Conservation (phyloP, 1,284 basidiomycete genomes). For the Microbotryum silenes-acaulis region DNA sequence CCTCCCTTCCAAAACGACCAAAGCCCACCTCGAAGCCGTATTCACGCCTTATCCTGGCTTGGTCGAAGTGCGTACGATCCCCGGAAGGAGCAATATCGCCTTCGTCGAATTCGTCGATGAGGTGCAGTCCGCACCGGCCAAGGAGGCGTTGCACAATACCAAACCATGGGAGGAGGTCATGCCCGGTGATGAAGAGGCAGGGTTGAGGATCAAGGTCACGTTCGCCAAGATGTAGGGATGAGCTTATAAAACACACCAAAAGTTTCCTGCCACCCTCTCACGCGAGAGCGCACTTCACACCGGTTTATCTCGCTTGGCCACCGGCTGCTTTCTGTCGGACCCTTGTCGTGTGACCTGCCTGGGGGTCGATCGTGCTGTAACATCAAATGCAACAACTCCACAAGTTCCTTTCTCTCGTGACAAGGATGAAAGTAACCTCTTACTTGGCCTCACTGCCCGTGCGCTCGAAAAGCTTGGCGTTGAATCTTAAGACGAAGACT, state of each 20-base stretch:
- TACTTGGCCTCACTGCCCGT: too few species aligned
- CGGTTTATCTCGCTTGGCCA: too few species aligned
- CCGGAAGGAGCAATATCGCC: constrained; percentile 88
- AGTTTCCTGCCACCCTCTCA: not conserved
- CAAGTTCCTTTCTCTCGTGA: too few species aligned
- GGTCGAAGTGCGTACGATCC: constrained; percentile 91
- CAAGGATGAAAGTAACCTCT: too few species aligned
- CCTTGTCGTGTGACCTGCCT: too few species aligned
- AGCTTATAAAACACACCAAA: not conserved
- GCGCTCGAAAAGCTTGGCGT: too few species aligned
- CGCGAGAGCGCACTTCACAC: not conserved
- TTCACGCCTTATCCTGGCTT: constrained; percentile 72
- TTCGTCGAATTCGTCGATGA: constrained; percentile 95
- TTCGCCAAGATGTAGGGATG: constrained; percentile 34
- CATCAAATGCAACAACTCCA: too few species aligned
- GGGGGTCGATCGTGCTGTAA: too few species aligned
- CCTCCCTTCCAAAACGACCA: constrained; percentile 73
- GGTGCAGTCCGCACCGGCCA: constrained; percentile 73
- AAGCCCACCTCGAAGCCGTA: constrained; percentile 76
- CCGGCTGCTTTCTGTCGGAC: too few species aligned
- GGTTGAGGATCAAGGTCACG: constrained; percentile 72
- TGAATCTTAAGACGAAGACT: too few species aligned
- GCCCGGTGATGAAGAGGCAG: constrained; percentile 70
- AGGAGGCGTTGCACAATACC: constrained; percentile 92
- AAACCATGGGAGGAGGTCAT: constrained; percentile 45